Evolutionary conservation across 2,329 filamentous ascomycete genomes (phyloP), one percentile per base, ranked within the genome.

Genomic region (Akanthomyces muscarius): DNA sequence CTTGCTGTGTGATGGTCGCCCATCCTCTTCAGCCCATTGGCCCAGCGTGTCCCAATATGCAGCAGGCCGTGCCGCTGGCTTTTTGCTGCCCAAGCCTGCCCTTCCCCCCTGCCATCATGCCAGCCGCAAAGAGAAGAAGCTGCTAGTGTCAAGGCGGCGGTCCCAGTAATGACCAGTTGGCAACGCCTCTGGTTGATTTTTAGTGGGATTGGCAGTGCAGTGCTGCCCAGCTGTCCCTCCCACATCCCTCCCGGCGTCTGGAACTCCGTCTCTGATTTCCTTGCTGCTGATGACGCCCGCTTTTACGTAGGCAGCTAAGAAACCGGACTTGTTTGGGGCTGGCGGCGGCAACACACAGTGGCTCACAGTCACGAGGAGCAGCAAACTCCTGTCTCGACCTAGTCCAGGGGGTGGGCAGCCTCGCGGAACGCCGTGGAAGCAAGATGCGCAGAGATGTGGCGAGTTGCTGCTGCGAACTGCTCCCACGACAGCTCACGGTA

Each of bases 241-340:
- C n/a, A 30, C 6, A 30, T 30, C 25, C 23, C 25, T 38, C 41
- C 1, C 42, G 28, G 28, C 30, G 45, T 52, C 48, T 61, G 57
- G 47, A 52, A 61, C 38, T 45, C 47, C 57, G 57, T 61, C 57
- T 61, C 57, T 52, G 57, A 60, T 45, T 47, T 44, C 54, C 54
- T 42, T 52, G 47, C 57, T 52, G 57, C 57, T 61, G 57, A 61
- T 52, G 57, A 61, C 13, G 47, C 48, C 57, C 48, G 36, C 57
- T 44, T 60, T 52, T 52, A 44, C 47, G 33, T 44, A 36, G 28
- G 28, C 6, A 30, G 28, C 28, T 6, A 30, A 30, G 28, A 30
- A 30, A 30, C 28, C 28, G 4, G 28, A 30, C 28, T 30, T 36
- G 33, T 36, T 36, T 36, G 33, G 33, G 33, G 10, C 33, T 8